phyloP scores from a whole-genome alignment of 2,329 filamentous ascomycete species.

The Alternaria arborescens region DNA sequence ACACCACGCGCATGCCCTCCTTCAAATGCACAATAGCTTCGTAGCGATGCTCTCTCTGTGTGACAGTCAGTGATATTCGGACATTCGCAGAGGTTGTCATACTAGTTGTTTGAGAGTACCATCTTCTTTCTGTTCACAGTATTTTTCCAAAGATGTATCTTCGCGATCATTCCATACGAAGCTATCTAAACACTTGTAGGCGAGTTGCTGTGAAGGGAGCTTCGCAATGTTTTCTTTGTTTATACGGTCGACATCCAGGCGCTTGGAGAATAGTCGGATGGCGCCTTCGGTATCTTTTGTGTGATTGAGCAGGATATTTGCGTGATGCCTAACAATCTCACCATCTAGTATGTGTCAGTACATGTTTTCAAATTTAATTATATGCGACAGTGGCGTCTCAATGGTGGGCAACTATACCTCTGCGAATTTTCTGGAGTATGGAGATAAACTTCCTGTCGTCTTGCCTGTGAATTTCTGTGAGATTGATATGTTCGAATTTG shows the following conservation, averaged over 20 bases:
- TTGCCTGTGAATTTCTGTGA: slow-evolving; percentile 67
- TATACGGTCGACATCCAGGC: slow-evolving; percentile 43
- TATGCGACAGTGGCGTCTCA: background rate
- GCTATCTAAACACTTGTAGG: slow-evolving; percentile 51
- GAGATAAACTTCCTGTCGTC: slow-evolving; percentile 62
- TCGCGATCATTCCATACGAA: slow-evolving; percentile 51
- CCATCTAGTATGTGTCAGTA: slow-evolving; percentile 21
- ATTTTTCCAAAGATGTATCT: slow-evolving; percentile 26
- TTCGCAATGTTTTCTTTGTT: slow-evolving; percentile 47
- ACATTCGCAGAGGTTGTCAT: background rate
- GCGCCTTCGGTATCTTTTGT: slow-evolving; percentile 54
- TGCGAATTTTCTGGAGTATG: slow-evolving; percentile 64
- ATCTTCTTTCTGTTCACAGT: slow-evolving; percentile 12
- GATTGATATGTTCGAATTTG: slow-evolving; percentile 62
- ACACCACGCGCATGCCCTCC: slow-evolving; percentile 61
- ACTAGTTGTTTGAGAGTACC: slow-evolving; percentile 33
- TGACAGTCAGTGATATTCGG: background rate
- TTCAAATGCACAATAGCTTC: slow-evolving; percentile 58
- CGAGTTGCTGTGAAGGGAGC: slow-evolving; percentile 33
- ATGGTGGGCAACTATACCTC: slow-evolving; percentile 49
- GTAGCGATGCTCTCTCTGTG: slow-evolving; percentile 56
- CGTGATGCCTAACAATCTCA: slow-evolving; percentile 49
- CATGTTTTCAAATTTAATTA: no score
- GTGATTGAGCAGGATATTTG: slow-evolving; percentile 58
- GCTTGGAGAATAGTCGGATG: slow-evolving; percentile 57